phyloP scores from a whole-genome alignment of 805 yeast species.

The Yamadazyma kitorensis region DNA sequence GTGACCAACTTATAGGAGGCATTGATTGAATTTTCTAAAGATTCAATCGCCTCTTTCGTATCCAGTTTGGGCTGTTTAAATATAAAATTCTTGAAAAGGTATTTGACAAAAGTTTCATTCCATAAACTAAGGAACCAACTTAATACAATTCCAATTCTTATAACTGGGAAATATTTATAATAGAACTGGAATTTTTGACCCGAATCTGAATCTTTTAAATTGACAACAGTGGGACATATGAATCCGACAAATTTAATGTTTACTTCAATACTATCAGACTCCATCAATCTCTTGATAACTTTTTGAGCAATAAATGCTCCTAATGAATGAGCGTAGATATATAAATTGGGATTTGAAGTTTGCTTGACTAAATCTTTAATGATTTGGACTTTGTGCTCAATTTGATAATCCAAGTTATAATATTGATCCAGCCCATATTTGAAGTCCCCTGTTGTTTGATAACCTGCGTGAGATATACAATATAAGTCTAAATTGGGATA shows the following conservation, averaged over 20 bases:
- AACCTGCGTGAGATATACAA: constrained; percentile 68
- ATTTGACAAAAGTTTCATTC: constrained; percentile 14
- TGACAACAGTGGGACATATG: constrained; percentile 67
- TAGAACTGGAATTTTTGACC: constrained; percentile 28
- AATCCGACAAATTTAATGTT: constrained; percentile 50
- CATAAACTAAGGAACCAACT: constrained; percentile 28
- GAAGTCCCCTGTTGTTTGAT: constrained; percentile 27
- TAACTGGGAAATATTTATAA: constrained; percentile 26
- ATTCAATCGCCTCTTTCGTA: constrained; percentile 15
- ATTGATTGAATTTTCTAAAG: constrained; percentile 29
- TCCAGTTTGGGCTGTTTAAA: constrained; percentile 17
- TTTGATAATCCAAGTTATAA: constrained; percentile 51
- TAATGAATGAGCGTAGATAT: constrained; percentile 66
- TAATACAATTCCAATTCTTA: constrained; percentile 17
- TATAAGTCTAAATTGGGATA: constrained; percentile 50
- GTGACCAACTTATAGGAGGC: constrained; percentile 43
- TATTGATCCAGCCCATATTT: constrained; percentile 15
- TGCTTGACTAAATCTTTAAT: constrained; percentile 32
- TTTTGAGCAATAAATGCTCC: constrained; percentile 67
- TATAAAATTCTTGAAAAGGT: constrained; percentile 18
- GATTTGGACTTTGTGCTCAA: constrained; percentile 55
- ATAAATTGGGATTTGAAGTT: constrained; percentile 24
- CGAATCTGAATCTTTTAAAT: constrained; percentile 48
- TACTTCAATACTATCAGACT: constrained; percentile 15
- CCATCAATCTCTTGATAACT: constrained; percentile 29